Percentiles rank a stretch among this genome's conserved stretches.
phyloP scores from a whole-genome alignment of 1,284 basidiomycete species.

The Crepidotus sp. region DNA sequence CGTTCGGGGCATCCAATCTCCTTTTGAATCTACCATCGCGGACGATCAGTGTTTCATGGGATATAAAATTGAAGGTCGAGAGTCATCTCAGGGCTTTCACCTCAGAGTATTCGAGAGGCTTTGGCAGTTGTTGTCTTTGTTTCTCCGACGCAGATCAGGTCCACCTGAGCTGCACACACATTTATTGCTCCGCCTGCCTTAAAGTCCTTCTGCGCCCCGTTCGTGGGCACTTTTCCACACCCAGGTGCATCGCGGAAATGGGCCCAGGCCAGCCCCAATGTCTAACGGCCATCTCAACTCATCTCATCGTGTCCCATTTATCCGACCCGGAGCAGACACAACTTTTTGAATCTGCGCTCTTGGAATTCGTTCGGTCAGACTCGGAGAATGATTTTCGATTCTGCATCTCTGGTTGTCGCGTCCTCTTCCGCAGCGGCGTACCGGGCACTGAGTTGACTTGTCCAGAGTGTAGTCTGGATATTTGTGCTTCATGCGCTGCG shows the following conservation, averaged over 20 bases:
- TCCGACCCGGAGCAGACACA: neutral
- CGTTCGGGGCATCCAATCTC: constrained; percentile 10
- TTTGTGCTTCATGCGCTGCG: constrained; percentile 12
- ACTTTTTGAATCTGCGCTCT: constrained; percentile 5
- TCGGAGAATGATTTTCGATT: constrained; percentile 7
- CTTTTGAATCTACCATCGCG: constrained; percentile 7
- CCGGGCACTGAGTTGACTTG: constrained; percentile 8
- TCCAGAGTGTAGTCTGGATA: constrained; percentile 6
- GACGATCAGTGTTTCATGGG: constrained; percentile 8
- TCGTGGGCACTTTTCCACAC: constrained; percentile 2
- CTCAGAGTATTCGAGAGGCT: neutral
- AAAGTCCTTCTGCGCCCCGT: constrained; percentile 5
- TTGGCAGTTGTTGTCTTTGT: constrained; percentile 10
- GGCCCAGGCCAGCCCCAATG: constrained; percentile 3
- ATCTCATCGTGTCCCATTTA: constrained; percentile 2
- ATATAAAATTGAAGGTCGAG: constrained; percentile 9
- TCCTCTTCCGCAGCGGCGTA: constrained; percentile 6
- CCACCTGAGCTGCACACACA: constrained; percentile 12
- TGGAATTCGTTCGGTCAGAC: constrained; percentile 5
- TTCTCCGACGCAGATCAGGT: constrained; percentile 1
- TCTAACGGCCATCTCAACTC: constrained; percentile 3
- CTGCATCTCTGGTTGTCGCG: constrained; percentile 13
- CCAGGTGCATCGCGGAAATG: constrained; percentile 5
- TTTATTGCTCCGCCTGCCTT: constrained; percentile 13
- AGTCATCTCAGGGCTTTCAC: neutral